A percentile compares a stretch with the other conserved stretches of the same genome.
Conservation (phyloP, 768 basidiomycete genomes). For the Leccinum arenicola region DNA sequence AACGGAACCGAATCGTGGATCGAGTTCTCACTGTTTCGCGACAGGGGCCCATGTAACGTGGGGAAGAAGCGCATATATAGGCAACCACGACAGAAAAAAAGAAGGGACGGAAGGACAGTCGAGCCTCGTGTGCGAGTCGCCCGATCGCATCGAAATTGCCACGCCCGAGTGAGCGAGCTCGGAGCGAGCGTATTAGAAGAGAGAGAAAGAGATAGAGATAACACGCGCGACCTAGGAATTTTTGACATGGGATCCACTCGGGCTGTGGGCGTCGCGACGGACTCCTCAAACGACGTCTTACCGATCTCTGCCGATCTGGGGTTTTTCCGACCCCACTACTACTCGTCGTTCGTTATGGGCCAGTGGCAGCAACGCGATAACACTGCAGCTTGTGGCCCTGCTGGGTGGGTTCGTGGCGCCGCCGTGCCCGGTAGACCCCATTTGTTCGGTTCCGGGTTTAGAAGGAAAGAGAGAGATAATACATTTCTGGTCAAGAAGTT, state of each 20-base stretch:
- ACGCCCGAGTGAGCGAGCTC: neutral
- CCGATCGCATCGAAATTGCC: neutral
- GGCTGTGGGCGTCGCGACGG: neutral
- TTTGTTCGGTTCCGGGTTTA: neutral
- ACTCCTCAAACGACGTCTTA: neutral
- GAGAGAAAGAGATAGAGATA: neutral
- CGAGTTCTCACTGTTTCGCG: neutral
- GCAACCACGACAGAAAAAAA: neutral
- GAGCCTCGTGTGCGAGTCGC: neutral
- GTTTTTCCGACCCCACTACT: neutral
- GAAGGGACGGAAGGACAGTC: neutral
- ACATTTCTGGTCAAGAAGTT: neutral
- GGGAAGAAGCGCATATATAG: conserved; percentile 1
- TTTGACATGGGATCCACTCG: neutral
- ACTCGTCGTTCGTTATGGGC: neutral
- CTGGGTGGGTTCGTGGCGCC: neutral
- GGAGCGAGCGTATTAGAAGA: neutral
- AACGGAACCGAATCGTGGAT: neutral
- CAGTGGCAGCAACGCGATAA: neutral
- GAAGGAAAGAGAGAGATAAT: neutral
- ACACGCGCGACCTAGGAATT: neutral
- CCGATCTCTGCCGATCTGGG: neutral
- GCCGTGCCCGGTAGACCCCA: neutral
- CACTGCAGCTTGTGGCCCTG: neutral
- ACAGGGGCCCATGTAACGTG: conserved; percentile 16